Conservation (phyloP, 148 eudicot genomes). For the Rhododendron vialii region DNA sequence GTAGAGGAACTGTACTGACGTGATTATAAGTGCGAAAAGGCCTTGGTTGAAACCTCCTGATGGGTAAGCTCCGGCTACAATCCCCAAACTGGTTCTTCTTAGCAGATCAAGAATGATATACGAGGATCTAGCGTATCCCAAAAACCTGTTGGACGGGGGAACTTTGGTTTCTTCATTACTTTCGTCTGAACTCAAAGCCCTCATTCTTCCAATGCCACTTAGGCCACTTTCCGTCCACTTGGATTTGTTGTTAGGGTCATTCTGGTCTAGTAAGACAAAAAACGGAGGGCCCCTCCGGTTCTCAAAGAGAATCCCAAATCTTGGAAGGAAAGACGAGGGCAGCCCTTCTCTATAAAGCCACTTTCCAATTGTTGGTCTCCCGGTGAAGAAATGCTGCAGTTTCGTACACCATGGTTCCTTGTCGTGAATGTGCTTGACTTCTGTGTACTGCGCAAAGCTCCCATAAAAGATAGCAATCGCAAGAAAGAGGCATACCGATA, state of each 20-base stretch:
- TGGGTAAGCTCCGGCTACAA: constrained; percentile 14
- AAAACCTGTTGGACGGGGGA: constrained; percentile 1
- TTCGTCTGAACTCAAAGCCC: constrained; percentile 3
- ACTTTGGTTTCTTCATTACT: constrained; percentile 10
- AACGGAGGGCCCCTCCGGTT: constrained; percentile 12
- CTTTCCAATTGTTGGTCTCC: constrained; percentile 10
- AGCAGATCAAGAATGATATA: constrained; percentile 15
- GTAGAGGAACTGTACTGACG: constrained; percentile 10
- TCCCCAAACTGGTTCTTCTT: constrained; percentile 14
- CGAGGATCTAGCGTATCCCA: constrained; percentile 14
- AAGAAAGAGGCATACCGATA: constrained; percentile 16
- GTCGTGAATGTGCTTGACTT: background rate
- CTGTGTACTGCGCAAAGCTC: constrained; percentile 10
- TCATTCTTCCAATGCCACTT: constrained; percentile 6
- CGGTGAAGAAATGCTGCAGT: background rate
- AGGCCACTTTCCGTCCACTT: constrained; percentile 5
- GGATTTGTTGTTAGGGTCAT: constrained; percentile 5
- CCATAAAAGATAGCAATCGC: constrained; percentile 12
- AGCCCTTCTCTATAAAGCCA: constrained; percentile 12
- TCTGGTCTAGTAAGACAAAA: constrained; percentile 9
- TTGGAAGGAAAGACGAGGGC: constrained; percentile 11
- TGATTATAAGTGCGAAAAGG: constrained; percentile 18
- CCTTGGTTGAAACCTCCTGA: constrained; percentile 15
- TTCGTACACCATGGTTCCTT: background rate
- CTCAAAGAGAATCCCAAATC: constrained; percentile 19